These are phyloP conservation scores for Rutstroemia sp. DNA, from an alignment of 2,329 filamentous ascomycete species.

Conservation along the genomic window DNA sequence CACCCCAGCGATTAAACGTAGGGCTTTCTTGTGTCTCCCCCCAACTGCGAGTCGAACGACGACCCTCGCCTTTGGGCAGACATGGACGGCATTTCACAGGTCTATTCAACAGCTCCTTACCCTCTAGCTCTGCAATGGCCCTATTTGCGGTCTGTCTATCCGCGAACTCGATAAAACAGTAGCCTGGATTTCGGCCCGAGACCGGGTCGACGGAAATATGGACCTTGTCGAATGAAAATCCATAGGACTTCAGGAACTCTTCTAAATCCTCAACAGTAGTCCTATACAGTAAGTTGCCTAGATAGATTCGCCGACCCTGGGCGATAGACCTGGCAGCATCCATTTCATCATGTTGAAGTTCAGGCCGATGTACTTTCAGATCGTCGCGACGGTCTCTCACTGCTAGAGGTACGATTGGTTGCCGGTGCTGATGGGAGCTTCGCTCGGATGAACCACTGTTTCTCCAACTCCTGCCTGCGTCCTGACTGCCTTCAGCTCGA, in stretches of 20 bases:
- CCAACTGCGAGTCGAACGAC: background rate
- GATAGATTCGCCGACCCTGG: background rate
- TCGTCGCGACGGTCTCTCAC: background rate
- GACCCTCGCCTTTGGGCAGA: background rate
- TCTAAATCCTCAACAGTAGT: background rate
- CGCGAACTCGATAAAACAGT: slow-evolving; percentile 1
- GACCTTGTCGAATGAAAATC: background rate
- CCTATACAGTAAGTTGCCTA: background rate
- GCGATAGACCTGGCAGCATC: background rate
- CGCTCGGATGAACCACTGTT: background rate
- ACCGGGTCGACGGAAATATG: background rate
- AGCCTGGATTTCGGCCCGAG: background rate
- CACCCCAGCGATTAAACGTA: background rate
- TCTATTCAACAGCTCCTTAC: background rate
- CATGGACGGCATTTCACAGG: background rate
- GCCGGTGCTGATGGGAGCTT: background rate
- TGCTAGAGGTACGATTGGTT: background rate
- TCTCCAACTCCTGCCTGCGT: background rate
- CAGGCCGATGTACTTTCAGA: background rate
- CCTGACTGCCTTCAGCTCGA: background rate
- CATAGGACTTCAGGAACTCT: background rate
- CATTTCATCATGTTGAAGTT: background rate
- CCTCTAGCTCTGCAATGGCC: background rate
- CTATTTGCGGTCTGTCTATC: background rate
- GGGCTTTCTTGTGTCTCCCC: background rate